Evolutionary conservation across 2,329 filamentous ascomycete species (phyloP).

Genomic region (Aureobasidium sp.): DNA sequence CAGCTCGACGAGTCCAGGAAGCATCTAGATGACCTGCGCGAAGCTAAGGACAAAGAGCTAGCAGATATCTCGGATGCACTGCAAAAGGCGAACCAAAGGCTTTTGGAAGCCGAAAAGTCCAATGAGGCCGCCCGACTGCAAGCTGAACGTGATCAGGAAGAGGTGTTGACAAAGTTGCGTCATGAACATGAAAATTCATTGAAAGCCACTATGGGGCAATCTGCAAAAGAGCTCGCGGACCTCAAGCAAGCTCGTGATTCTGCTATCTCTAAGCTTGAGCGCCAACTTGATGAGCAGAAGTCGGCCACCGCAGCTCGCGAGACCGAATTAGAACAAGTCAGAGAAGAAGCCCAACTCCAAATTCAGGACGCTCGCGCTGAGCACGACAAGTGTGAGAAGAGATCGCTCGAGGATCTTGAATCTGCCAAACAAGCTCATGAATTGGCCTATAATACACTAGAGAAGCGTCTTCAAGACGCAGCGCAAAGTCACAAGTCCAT

Average conservation of each 20-base stretch:
- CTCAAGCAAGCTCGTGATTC: slow-evolving; percentile 1
- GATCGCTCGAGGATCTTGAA: slow-evolving; percentile 16
- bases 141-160: background rate
- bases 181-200: background rate
- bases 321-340: slow-evolving; percentile 1
- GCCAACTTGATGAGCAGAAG: background rate
- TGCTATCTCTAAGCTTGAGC: background rate
- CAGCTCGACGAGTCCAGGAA: background rate
- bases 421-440: slow-evolving; percentile 13
- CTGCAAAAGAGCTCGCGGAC: background rate
- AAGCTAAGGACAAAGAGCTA: slow-evolving; percentile 9
- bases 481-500: slow-evolving; percentile 5
- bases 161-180: background rate
- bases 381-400: slow-evolving; percentile 18
- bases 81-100: background rate
- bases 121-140: background rate
- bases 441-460: slow-evolving; percentile 2
- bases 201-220: background rate
- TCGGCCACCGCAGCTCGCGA: background rate
- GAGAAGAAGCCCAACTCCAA: background rate
- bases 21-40: background rate
- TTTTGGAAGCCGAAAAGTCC: slow-evolving; percentile 12
- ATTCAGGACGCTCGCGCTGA: background rate
- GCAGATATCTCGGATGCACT: background rate
- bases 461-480: slow-evolving; percentile 13